These are phyloP conservation scores for Pyrenula aspistea DNA, from an alignment of 495 filamentous ascomycete genomes.

Conservation along the genomic window DNA sequence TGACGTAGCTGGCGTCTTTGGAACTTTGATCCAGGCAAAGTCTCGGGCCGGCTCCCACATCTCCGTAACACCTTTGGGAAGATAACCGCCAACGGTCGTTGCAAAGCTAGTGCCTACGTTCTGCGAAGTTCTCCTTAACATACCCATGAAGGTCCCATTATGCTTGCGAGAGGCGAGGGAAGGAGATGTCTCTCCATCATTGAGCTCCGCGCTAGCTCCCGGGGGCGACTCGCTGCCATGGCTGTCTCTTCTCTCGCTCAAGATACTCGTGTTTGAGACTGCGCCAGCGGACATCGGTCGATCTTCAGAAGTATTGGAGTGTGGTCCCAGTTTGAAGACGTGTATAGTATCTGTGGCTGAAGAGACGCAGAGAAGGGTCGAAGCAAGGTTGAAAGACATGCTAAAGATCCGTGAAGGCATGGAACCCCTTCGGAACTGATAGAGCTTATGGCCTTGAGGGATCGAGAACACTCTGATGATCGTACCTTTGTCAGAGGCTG, in stretches of 20 bases:
- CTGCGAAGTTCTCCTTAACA: constrained; percentile 93
- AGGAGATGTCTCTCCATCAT: constrained; percentile 16
- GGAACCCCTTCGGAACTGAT: constrained; percentile 87
- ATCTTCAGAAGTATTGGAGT: constrained; percentile 18
- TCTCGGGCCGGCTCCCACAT: constrained; percentile 96
- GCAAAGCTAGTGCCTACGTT: constrained; percentile 85
- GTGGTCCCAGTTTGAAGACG: constrained; percentile 66
- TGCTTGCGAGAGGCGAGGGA: constrained; percentile 32
- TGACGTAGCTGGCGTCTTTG: constrained; percentile 37
- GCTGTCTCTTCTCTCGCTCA: constrained; percentile 24
- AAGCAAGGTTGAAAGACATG: constrained; percentile 98
- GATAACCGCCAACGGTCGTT: constrained; percentile 77
- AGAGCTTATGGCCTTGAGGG: constrained; percentile 79
- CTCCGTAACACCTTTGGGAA: constrained; percentile 83
- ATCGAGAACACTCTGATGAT: constrained; percentile 92
- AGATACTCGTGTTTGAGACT: constrained; percentile 21
- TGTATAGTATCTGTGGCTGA: constrained; percentile 97
- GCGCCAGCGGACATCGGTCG: constrained; percentile 20
- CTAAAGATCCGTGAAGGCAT: constrained; percentile 91
- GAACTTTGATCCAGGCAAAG: constrained; percentile 91
- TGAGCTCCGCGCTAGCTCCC: constrained; percentile 16
- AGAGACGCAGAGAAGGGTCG: constrained; percentile 86
- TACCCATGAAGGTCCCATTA: constrained; percentile 65
- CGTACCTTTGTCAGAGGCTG: constrained; percentile 92
- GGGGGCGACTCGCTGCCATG: constrained; percentile 22